Percentiles rank a stretch among this genome's conserved stretches.
Conservation (phyloP, 2,329 filamentous ascomycete genomes). For the Pseudocercospora cruenta region DNA sequence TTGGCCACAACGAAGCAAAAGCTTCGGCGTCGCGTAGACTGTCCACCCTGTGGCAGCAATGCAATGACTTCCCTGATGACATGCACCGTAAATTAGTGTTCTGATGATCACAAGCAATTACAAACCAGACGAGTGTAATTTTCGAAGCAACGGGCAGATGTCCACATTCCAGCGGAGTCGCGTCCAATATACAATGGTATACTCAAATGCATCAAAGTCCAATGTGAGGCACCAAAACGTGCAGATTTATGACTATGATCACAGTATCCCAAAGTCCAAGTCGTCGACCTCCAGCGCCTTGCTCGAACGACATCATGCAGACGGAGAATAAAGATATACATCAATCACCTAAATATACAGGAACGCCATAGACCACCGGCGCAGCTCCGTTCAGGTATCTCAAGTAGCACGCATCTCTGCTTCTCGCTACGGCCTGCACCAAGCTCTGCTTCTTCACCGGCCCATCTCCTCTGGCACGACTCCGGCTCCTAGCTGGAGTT, state of each 20-base stretch:
- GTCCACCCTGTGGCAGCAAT: too few species aligned
- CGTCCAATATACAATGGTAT: too few species aligned
- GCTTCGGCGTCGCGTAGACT: too few species aligned
- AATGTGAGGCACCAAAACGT: too few species aligned
- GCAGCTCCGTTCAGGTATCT: conserved; percentile 91
- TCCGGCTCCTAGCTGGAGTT: conserved; percentile 33
- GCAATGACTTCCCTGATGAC: too few species aligned
- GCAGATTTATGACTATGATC: too few species aligned
- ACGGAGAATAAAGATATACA: background rate
- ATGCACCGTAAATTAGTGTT: too few species aligned
- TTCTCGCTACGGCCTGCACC: conserved; percentile 78
- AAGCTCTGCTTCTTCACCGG: conserved; percentile 55
- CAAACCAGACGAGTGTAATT: background rate
- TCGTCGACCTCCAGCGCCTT: background rate
- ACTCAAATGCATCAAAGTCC: too few species aligned
- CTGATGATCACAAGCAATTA: background rate
- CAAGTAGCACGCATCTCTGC: conserved; percentile 79
- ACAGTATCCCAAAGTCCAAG: too few species aligned
- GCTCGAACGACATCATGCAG: background rate
- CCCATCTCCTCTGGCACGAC: conserved; percentile 28
- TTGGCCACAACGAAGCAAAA: too few species aligned
- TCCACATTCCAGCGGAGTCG: too few species aligned
- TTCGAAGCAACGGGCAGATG: too few species aligned
- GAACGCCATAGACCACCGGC: conserved; percentile 92
- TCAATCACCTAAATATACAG: conserved; percentile 70